phyloP scores from a whole-genome alignment of 2,329 filamentous ascomycete species.

The Geosmithia morbida region DNA sequence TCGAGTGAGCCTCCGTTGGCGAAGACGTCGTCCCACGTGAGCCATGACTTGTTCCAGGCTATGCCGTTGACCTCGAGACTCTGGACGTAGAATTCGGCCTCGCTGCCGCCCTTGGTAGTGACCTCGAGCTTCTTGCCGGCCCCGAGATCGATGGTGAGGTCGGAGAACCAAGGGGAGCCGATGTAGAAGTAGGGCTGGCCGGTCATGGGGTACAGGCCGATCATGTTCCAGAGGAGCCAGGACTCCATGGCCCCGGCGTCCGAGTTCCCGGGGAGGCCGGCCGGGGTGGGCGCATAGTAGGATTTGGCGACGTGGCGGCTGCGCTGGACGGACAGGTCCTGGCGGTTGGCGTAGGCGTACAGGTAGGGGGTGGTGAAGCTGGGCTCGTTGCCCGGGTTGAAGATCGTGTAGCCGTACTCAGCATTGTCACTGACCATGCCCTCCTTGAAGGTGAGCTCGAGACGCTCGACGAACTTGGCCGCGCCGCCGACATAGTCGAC shows the following conservation, averaged over 20 bases:
- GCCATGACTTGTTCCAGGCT: slow-evolving; percentile 48
- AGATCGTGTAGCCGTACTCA: slow-evolving; percentile 39
- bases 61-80: slow-evolving; percentile 49
- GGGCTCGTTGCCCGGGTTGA: slow-evolving; percentile 55
- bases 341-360: slow-evolving; percentile 51
- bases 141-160: slow-evolving; percentile 44
- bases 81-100: slow-evolving; percentile 46
- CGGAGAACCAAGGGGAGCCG: slow-evolving; percentile 46
- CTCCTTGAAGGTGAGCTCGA: slow-evolving; percentile 46
- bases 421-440: slow-evolving; percentile 25
- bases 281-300: slow-evolving; percentile 39
- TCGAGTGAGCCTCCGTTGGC: slow-evolving; percentile 46
- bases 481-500: slow-evolving; percentile 40
- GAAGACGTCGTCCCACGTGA: slow-evolving; percentile 53
- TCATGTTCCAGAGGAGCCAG: slow-evolving; percentile 55
- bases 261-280: slow-evolving; percentile 53
- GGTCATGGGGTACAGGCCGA: slow-evolving; percentile 53
- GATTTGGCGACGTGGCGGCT: slow-evolving; percentile 43
- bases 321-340: slow-evolving; percentile 43
- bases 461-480: slow-evolving; percentile 36
- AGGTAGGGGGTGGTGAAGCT: slow-evolving; percentile 54
- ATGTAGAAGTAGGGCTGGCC: slow-evolving; percentile 55
- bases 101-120: slow-evolving; percentile 32
- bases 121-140: slow-evolving; percentile 37
- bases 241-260: slow-evolving; percentile 63